Evolutionary conservation across 2,329 filamentous ascomycete genomes (phyloP).

Genomic region (Colletotrichum cereale): DNA sequence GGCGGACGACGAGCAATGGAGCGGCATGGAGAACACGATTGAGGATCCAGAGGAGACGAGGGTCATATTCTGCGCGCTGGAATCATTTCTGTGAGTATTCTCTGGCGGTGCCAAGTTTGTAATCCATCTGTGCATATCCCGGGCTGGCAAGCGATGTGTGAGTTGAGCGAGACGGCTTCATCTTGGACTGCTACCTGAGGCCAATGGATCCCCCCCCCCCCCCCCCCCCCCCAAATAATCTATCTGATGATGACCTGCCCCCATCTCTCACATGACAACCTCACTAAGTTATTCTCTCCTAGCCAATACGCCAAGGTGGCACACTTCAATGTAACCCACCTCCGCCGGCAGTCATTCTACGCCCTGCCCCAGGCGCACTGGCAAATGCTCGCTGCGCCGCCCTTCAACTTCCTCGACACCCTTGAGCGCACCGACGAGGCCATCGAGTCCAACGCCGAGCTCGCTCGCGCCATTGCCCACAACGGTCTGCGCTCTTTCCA

Average conservation of each 20-base stretch:
- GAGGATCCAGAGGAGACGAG: constrained; percentile 83
- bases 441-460: constrained; percentile 87
- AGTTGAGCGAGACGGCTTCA: background rate
- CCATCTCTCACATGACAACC: background rate
- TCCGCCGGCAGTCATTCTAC: constrained; percentile 93
- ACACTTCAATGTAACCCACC: constrained; percentile 91
- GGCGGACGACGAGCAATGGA: constrained; percentile 63
- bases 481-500: constrained; percentile 77
- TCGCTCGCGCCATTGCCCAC: constrained; percentile 83
- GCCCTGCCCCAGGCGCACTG: constrained; percentile 87
- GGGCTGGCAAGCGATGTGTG: background rate
- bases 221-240: no score
- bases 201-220: no score
- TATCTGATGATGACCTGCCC: constrained; percentile 7
- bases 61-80: constrained; percentile 84
- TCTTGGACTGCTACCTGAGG: background rate
- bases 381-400: constrained; percentile 82
- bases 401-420: constrained; percentile 85
- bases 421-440: constrained; percentile 85
- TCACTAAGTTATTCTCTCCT: constrained; percentile 15
- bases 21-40: constrained; percentile 73
- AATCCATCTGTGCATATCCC: constrained; percentile 14
- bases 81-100: constrained; percentile 85
- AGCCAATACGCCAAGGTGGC: constrained; percentile 88
- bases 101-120: background rate